Evolutionary conservation across 306 rosid genomes (phyloP).

Genomic region (Betula pendula): DNA sequence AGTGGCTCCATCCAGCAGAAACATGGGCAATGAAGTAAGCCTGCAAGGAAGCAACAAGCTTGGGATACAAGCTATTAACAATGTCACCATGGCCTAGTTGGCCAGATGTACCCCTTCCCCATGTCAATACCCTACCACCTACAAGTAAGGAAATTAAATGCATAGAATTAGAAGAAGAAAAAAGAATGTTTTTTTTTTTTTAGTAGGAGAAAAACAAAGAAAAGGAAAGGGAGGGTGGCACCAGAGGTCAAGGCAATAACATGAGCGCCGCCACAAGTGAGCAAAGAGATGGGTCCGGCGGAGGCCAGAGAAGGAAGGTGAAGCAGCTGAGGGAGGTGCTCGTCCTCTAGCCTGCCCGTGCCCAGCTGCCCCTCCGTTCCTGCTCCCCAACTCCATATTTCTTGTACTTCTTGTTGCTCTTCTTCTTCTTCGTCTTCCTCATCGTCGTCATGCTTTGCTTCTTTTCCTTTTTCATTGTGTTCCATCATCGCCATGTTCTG

Average conservation of each 20-base stretch:
- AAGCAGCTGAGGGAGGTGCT: conserved; percentile 62
- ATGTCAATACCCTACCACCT: conserved; percentile 76
- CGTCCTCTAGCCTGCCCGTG: conserved; percentile 57
- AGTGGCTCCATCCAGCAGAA: conserved; percentile 97
- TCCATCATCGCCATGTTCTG: conserved; percentile 10
- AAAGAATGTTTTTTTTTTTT: background rate
- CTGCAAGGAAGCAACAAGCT: conserved; percentile 52
- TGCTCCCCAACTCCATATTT: conserved; percentile 97
- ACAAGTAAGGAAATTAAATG: conserved; percentile 7
- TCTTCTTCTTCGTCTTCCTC: background rate
- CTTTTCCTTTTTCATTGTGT: conserved; percentile 9
- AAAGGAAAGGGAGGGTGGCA: conserved; percentile 16
- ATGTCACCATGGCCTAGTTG: conserved; percentile 73
- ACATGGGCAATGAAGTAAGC: conserved; percentile 48
- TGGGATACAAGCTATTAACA: conserved; percentile 52
- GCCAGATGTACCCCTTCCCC: conserved; percentile 93
- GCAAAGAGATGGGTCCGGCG: conserved; percentile 44
- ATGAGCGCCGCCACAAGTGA: conserved; percentile 93
- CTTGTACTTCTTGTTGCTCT: conserved; percentile 12
- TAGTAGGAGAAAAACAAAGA: background rate
- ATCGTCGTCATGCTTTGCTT: background rate
- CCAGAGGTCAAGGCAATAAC: conserved; percentile 72
- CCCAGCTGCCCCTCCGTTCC: conserved; percentile 91
- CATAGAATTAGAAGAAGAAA: background rate
- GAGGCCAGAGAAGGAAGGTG: conserved; percentile 38